phyloP scores from a whole-genome alignment of 179 eudicot genomes.

The Sideroxylon spinosum region DNA sequence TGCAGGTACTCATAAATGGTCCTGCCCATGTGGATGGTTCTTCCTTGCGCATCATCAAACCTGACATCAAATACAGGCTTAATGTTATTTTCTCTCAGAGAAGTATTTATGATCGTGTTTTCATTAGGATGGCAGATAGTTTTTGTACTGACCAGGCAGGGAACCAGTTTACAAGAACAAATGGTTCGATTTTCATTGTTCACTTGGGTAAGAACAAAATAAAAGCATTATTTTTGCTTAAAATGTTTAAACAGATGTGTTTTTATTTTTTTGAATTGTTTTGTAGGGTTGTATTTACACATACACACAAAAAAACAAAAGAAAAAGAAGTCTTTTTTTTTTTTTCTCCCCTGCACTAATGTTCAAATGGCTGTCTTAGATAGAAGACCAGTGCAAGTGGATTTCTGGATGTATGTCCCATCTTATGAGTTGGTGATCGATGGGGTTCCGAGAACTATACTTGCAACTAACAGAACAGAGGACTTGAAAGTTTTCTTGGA shows the following conservation, averaged over 20 bases:
- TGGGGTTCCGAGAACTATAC: slow-evolving; percentile 17
- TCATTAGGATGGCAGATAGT: slow-evolving; percentile 12
- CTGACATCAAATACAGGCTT: slow-evolving; percentile 7
- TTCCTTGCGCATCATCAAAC: slow-evolving; percentile 4
- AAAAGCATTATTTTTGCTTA: not conserved
- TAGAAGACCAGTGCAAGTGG: slow-evolving; percentile 21
- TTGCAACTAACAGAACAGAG: slow-evolving; percentile 18
- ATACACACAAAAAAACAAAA: too few species aligned
- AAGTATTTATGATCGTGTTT: slow-evolving; percentile 7
- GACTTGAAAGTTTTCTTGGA: slow-evolving; percentile 20
- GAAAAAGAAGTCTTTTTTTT: not conserved
- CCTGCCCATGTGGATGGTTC: slow-evolving; percentile 15
- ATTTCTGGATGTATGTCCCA: slow-evolving; percentile 21
- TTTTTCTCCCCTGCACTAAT: not conserved
- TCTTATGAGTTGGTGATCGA: slow-evolving; percentile 19
- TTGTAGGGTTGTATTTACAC: too few species aligned
- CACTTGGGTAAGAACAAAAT: slow-evolving; percentile 13
- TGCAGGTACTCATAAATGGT: slow-evolving; percentile 17
- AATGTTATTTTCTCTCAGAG: not conserved
- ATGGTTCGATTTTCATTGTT: slow-evolving; percentile 7
- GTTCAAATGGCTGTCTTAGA: slow-evolving; percentile 5
- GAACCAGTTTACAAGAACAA: slow-evolving; percentile 15
- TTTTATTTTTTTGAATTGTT: too few species aligned
- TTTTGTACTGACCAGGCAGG: slow-evolving; percentile 18
- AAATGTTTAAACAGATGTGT: not conserved